A percentile compares a stretch with the other conserved stretches of the same genome.
Evolutionary conservation across 192 early-diverging fungal genomes (phyloP).

Genomic region (Rhizoclosmatium sp.): DNA sequence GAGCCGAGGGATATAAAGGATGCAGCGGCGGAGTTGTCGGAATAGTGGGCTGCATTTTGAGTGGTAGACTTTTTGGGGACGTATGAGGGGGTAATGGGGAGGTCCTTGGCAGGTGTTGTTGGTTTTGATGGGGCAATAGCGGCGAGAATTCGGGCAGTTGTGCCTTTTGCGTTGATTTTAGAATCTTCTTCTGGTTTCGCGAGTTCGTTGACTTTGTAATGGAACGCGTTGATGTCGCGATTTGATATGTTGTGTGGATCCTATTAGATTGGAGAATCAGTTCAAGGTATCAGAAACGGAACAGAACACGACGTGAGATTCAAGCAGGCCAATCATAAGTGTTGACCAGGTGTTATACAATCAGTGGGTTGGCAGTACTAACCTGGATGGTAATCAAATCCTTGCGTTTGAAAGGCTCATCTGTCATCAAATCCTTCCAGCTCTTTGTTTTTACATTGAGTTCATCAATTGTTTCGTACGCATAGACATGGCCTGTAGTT

Average conservation of each 20-base stretch:
- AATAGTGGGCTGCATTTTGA: constrained; percentile 86
- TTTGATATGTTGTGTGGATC: constrained; percentile 80
- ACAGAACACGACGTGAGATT: no score
- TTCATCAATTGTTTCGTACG: constrained; percentile 84
- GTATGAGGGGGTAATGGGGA: constrained; percentile 52
- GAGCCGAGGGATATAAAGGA: constrained; percentile 91
- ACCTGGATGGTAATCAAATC: constrained; percentile 89
- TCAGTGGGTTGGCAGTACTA: neutral
- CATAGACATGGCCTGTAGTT: constrained; percentile 87
- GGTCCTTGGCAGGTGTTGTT: neutral
- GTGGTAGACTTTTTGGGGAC: constrained; percentile 53
- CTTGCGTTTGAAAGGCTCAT: constrained; percentile 83
- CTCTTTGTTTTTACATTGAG: constrained; percentile 85
- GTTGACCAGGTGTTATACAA: no score
- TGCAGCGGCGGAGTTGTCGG: constrained; percentile 76
- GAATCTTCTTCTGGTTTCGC: constrained; percentile 58
- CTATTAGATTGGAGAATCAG: constrained; percentile 39
- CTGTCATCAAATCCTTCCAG: constrained; percentile 88
- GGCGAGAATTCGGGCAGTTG: constrained; percentile 61
- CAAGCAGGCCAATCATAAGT: no score
- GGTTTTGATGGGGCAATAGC: constrained; percentile 51
- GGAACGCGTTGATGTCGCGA: constrained; percentile 75
- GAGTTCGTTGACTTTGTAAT: constrained; percentile 76
- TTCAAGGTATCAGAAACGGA: constrained; percentile 11
- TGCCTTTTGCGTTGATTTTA: constrained; percentile 67